Evolutionary conservation across 1,284 basidiomycete genomes (phyloP).

Genomic region (Tilletia indica): DNA sequence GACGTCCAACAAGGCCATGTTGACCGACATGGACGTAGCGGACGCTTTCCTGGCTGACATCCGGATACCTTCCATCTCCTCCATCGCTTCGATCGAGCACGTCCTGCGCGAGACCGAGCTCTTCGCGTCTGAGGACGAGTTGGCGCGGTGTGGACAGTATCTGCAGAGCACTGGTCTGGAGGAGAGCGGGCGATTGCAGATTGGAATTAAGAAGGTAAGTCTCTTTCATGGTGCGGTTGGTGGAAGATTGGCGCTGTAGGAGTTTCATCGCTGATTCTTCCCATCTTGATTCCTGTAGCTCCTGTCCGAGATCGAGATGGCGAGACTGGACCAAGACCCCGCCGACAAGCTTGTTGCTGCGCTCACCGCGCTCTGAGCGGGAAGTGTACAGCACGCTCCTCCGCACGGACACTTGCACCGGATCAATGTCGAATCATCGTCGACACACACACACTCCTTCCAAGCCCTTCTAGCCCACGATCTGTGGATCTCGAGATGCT

Average conservation of each 20-base stretch:
- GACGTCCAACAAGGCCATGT: constrained; percentile 79
- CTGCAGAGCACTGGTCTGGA: constrained; percentile 75
- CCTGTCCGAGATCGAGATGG: constrained; percentile 91
- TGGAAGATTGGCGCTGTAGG: too few species aligned
- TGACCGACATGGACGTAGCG: constrained; percentile 83
- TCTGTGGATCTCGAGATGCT: too few species aligned
- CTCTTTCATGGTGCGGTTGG: too few species aligned
- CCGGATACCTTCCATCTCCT: constrained; percentile 77
- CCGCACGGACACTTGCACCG: too few species aligned
- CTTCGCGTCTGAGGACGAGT: constrained; percentile 66
- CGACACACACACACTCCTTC: too few species aligned
- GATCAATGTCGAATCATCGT: too few species aligned
- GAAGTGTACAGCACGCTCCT: not conserved
- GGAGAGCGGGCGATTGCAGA: constrained; percentile 64
- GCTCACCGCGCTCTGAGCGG: constrained; percentile 28
- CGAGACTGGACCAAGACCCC: constrained; percentile 69
- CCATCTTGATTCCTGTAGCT: constrained; percentile 62
- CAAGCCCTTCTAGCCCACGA: too few species aligned
- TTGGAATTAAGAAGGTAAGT: constrained; percentile 74
- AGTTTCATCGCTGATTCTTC: too few species aligned
- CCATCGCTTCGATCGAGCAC: constrained; percentile 70
- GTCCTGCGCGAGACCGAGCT: constrained; percentile 81
- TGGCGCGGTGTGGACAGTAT: constrained; percentile 66
- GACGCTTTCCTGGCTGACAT: constrained; percentile 88
- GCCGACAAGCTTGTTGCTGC: constrained; percentile 56